Evolutionary conservation across 1,284 basidiomycete species (phyloP).

Genomic region (Naganishia liquefaciens): DNA sequence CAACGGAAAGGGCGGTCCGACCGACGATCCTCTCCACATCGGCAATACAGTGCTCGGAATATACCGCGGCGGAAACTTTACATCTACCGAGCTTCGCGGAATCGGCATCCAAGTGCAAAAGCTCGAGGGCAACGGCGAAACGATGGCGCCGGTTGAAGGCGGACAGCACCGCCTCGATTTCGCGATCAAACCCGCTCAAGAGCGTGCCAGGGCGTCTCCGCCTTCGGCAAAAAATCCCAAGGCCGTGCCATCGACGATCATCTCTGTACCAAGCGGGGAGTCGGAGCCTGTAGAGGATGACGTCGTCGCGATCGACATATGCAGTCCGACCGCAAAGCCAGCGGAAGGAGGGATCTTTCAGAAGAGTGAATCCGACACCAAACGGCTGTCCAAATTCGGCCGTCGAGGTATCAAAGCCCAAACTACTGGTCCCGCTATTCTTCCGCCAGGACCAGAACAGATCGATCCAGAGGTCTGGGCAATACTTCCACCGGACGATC

Average conservation of each 20-base stretch:
- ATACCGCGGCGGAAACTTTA: constrained; percentile 70
- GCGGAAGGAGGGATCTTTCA: neutral
- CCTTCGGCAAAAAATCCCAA: constrained; percentile 11
- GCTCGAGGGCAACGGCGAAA: constrained; percentile 60
- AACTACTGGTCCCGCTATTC: constrained; percentile 1
- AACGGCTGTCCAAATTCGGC: constrained; percentile 27
- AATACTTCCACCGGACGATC: constrained; percentile 13
- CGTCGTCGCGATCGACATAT: constrained; percentile 1
- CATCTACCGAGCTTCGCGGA: constrained; percentile 85
- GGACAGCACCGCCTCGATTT: neutral
- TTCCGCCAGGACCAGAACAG: constrained; percentile 23
- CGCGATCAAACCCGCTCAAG: constrained; percentile 14
- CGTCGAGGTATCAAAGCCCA: neutral
- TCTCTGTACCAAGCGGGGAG: constrained; percentile 16
- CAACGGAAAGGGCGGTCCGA: constrained; percentile 64
- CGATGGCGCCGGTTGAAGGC: neutral
- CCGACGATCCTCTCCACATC: constrained; percentile 70
- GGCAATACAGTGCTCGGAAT: constrained; percentile 77
- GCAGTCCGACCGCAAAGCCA: too few relatives aligned
- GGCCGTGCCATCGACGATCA: constrained; percentile 23
- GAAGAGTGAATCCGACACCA: neutral
- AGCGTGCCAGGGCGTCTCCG: constrained; percentile 16
- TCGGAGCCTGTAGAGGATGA: constrained; percentile 1
- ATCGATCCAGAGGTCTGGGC: constrained; percentile 31
- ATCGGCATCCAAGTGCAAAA: constrained; percentile 92